Percentiles rank a stretch among this genome's conserved stretches.
These are phyloP conservation scores for Pseudomonodictys pantanalensis DNA, from an alignment of 495 filamentous ascomycete genomes.

Conservation along the genomic window DNA sequence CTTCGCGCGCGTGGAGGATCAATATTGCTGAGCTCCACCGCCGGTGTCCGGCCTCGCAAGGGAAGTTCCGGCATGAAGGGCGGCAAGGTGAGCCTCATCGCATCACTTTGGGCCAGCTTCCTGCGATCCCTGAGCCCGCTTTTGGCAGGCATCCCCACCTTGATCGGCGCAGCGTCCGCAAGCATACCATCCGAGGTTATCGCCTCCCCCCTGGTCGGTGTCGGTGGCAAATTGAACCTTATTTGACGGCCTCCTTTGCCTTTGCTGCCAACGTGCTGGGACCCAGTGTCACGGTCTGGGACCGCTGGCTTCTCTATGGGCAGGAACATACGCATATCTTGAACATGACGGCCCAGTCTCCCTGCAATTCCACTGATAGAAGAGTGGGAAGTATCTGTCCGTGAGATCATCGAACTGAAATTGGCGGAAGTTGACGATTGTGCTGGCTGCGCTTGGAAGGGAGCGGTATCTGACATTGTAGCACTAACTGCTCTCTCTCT, in stretches of 20 bases:
- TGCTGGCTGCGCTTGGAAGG: not conserved
- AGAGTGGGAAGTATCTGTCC: not conserved
- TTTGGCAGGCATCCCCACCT: not conserved
- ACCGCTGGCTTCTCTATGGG: not conserved
- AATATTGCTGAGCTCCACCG: not conserved
- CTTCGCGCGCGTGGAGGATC: conserved; percentile 12
- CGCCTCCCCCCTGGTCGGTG: not conserved
- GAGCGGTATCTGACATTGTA: not conserved
- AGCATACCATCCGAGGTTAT: not conserved
- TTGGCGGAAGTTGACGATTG: not conserved
- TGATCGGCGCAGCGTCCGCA: not conserved
- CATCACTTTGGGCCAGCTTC: conserved; percentile 11
- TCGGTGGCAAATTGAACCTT: not conserved
- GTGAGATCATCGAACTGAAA: not conserved
- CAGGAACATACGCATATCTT: not conserved
- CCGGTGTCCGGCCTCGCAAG: conserved; percentile 7
- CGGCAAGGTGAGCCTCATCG: conserved; percentile 24
- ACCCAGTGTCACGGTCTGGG: not conserved
- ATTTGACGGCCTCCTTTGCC: not conserved
- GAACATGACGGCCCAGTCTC: not conserved
- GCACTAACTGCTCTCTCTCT: not conserved
- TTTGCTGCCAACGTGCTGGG: not conserved
- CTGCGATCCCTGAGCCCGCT: conserved; percentile 21
- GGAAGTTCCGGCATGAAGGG: conserved; percentile 10
- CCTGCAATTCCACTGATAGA: conserved; percentile 8